Evolutionary conservation across 306 rosid species (phyloP).

Genomic region (Elaeagnus macrophylla): DNA sequence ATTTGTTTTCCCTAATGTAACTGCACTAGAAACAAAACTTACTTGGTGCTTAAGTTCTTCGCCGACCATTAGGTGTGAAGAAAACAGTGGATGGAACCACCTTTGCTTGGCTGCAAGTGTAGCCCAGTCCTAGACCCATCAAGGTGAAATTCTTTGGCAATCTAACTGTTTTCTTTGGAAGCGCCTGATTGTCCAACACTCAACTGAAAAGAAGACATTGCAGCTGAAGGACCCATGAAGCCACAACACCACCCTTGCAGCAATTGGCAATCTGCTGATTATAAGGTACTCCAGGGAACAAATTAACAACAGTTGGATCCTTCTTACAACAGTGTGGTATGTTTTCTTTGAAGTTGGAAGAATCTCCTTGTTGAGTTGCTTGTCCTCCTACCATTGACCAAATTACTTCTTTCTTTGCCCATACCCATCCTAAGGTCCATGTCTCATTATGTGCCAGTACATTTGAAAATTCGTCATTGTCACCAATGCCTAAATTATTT

Average conservation of each 20-base stretch:
- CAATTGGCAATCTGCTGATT: slow-evolving; percentile 54
- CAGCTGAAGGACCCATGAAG: slow-evolving; percentile 44
- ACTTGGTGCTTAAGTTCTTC: slow-evolving; percentile 63
- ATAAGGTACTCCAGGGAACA: slow-evolving; percentile 55
- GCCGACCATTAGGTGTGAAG: slow-evolving; percentile 43
- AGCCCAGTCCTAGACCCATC: slow-evolving; percentile 71
- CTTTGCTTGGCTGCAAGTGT: slow-evolving; percentile 62
- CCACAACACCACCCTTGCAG: slow-evolving; percentile 61
- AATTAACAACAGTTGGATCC: slow-evolving; percentile 53
- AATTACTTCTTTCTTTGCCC: slow-evolving; percentile 76
- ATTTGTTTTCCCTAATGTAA: not conserved
- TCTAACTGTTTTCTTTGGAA: slow-evolving; percentile 62
- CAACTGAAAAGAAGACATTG: slow-evolving; percentile 60
- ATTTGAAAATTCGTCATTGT: slow-evolving; percentile 59
- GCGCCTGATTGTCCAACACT: slow-evolving; percentile 67
- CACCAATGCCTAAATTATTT: slow-evolving; percentile 46
- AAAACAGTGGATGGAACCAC: slow-evolving; percentile 48
- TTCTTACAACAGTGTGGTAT: slow-evolving; percentile 69
- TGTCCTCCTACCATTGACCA: slow-evolving; percentile 78
- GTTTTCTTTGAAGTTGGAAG: slow-evolving; percentile 59
- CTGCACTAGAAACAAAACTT: slow-evolving; percentile 9
- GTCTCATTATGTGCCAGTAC: slow-evolving; percentile 46
- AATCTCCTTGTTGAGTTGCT: slow-evolving; percentile 74
- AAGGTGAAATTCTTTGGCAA: slow-evolving; percentile 55
- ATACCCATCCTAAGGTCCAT: slow-evolving; percentile 71